Percentiles rank a stretch among this genome's conserved stretches.
These are phyloP conservation scores for Colletotrichum sp. DNA, from an alignment of 2,329 filamentous ascomycete genomes.

Conservation along the genomic window DNA sequence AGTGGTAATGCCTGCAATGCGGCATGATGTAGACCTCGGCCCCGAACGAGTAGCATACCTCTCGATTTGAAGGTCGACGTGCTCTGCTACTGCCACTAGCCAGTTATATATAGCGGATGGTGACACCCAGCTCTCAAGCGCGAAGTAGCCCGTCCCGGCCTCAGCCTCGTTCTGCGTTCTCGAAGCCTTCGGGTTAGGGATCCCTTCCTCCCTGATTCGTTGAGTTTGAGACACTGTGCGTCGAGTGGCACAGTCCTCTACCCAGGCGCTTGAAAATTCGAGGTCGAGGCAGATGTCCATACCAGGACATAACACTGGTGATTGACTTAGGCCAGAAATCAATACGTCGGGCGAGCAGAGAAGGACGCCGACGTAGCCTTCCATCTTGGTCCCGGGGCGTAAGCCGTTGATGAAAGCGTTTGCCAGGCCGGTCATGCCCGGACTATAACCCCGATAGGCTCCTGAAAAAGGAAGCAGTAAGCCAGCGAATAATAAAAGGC, in stretches of 20 bases:
- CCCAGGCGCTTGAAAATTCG: background rate
- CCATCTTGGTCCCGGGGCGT: background rate
- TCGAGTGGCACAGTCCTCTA: background rate
- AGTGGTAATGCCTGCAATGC: too few relatives aligned
- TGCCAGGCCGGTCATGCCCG: background rate
- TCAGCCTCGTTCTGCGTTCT: background rate
- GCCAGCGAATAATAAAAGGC: background rate
- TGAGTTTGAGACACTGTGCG: background rate
- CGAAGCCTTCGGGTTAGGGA: background rate
- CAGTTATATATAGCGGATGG: background rate
- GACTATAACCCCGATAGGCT: background rate
- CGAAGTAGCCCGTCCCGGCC: too few relatives aligned
- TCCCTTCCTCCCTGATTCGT: background rate
- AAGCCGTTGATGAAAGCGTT: background rate
- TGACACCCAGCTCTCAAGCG: too few relatives aligned
- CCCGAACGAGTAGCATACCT: background rate
- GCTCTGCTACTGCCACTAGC: background rate
- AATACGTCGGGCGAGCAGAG: background rate
- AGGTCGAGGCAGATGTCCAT: background rate
- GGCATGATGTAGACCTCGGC: too few relatives aligned
- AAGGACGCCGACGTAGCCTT: background rate
- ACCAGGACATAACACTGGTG: background rate
- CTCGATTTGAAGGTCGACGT: background rate
- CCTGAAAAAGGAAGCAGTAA: background rate
- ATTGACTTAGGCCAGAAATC: rapidly evolving